Base-by-base conservation (phyloP, 192 early-diverging fungal species). In the Chytriomyces hyalinus region DNA sequence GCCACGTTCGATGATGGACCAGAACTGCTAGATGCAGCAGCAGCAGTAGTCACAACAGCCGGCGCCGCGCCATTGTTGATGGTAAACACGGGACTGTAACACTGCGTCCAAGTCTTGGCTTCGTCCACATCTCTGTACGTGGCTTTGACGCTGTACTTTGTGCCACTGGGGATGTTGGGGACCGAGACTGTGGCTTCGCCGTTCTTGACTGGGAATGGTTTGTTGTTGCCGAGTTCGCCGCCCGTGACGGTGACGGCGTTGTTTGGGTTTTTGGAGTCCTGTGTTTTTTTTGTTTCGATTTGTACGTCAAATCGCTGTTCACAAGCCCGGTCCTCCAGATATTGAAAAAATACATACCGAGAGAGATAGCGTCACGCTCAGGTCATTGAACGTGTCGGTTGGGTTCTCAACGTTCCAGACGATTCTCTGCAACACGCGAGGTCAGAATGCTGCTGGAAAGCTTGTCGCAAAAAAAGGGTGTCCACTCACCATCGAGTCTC, bases 261-360 rank as follows among this genome's bases (percentile, higher is more conserved):
- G 62, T 64, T 64, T 17, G 62, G 62, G 62, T 64, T 64, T 64
- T 17, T 64, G 10, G 62, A 17, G 62, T 64, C 24, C 62, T 36
- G 36, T 36, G 36, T 36, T 36, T 36, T 36, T 36, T 36, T 36
- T 26, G 24, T 26, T 26, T 26, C 24, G 24, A 26, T 26, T 26
- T 26, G 24, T 26, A 26, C 24, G 24, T 26, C 24, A 26, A 26
- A 26, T 26, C 24, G 24, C 24, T 26, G 24, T 36, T 36, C 36
- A 36, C 36, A 36, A 36, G 3, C 36, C 36, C 36, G 36, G 24
- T 26, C 24, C 24, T 26, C 24, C 0, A 26, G 36, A 36, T 36
- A 36, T 36, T 36, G 4, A 36, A 36, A 36, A 36, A 36, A 36
- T 36, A 36, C 36, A 4, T 36, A 36, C 36, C 3, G 36, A 36